These are phyloP conservation scores for Cocos nucifera DNA, from an alignment of 176 grass and related monocot genomes.

Conservation along the genomic window DNA sequence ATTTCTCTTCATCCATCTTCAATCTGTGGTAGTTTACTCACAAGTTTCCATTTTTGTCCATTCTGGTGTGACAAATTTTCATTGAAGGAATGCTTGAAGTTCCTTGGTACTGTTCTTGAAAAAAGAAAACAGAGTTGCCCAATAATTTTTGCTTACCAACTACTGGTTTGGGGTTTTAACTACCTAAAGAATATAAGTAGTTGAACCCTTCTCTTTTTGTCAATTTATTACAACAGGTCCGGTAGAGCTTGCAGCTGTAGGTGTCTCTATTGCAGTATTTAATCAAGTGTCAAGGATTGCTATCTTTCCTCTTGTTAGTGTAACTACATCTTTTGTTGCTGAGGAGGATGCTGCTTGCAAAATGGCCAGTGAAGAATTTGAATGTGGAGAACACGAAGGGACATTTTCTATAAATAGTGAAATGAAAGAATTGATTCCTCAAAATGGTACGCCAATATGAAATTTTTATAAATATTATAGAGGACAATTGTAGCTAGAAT, in stretches of 20 bases:
- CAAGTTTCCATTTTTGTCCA: not conserved
- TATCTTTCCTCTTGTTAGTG: conserved; percentile 79
- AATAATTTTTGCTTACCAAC: not conserved
- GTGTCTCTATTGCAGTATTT: conserved; percentile 79
- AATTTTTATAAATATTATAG: conserved; percentile 4
- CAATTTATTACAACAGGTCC: conserved; percentile 33
- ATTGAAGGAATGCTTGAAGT: no score
- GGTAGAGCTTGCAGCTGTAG: conserved; percentile 71
- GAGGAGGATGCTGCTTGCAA: conserved; percentile 37
- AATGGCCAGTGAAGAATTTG: conserved; percentile 3
- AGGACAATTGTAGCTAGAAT: not conserved
- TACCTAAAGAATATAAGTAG: conserved; percentile 14
- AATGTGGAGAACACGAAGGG: conserved; percentile 19
- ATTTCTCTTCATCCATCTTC: not conserved
- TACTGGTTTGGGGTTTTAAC: not conserved
- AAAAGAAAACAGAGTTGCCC: no score
- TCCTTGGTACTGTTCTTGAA: no score
- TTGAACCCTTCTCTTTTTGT: no score
- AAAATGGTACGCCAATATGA: conserved; percentile 9
- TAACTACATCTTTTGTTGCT: conserved; percentile 87
- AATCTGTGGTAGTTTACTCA: not conserved
- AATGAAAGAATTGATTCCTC: conserved; percentile 12
- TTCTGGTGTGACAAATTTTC: not conserved
- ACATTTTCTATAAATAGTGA: not conserved
- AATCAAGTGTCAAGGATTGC: conserved; percentile 88